A percentile compares a stretch with the other conserved stretches of the same genome.
phyloP scores from a whole-genome alignment of 176 grass and related monocot genomes.

The Carex myosuroides region DNA sequence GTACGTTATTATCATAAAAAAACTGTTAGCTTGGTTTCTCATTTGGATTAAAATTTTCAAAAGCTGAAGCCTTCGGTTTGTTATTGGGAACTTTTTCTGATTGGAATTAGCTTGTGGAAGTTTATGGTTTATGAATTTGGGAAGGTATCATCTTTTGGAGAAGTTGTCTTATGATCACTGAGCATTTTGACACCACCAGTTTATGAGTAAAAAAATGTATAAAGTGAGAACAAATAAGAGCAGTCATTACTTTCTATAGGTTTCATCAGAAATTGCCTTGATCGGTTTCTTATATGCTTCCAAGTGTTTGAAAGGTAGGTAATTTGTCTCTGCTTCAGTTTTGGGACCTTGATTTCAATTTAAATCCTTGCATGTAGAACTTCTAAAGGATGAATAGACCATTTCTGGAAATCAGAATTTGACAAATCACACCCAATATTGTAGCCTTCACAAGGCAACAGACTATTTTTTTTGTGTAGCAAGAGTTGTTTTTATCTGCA shows the following conservation, averaged over 20 bases:
- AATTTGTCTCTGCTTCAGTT: background rate
- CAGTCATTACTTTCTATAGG: background rate
- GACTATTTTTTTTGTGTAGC: background rate
- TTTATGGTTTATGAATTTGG: background rate
- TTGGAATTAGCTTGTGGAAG: background rate
- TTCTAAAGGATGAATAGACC: background rate
- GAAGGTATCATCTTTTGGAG: slow-evolving; percentile 10
- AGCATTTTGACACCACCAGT: background rate
- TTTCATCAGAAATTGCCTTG: background rate
- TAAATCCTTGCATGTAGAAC: background rate
- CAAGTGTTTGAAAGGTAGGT: background rate
- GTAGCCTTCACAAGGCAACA: background rate
- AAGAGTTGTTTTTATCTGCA: background rate
- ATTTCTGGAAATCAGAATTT: background rate
- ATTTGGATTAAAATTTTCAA: background rate
- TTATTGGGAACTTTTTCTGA: background rate
- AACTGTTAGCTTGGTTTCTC: background rate
- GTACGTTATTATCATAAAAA: background rate
- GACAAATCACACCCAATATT: background rate
- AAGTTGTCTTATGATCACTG: background rate
- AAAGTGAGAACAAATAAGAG: background rate
- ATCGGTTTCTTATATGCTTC: background rate
- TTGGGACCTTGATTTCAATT: background rate
- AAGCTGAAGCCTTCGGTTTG: background rate
- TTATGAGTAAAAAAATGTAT: background rate